A percentile compares a stretch with the other conserved stretches of the same genome.
These are phyloP conservation scores for Beta lomatogona DNA, from an alignment of 179 eudicot species.

Conservation along the genomic window DNA sequence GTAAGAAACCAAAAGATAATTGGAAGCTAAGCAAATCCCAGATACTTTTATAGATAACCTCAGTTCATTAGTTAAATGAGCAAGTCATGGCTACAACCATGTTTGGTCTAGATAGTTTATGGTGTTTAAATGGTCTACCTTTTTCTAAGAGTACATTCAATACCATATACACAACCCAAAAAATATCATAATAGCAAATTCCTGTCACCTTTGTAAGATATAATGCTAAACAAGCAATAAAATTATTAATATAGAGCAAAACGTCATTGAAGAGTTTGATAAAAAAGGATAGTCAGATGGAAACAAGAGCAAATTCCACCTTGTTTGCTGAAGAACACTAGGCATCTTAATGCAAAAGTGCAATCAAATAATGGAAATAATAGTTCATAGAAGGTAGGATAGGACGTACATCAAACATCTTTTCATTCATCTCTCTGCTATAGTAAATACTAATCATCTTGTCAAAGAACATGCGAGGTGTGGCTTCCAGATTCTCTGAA, in stretches of 20 bases:
- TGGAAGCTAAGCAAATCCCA: neutral
- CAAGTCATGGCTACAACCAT: neutral
- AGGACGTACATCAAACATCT: conserved; percentile 74
- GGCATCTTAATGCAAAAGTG: neutral
- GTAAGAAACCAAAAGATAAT: neutral
- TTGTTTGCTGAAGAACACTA: neutral
- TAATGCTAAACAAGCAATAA: neutral
- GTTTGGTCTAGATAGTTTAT: no score
- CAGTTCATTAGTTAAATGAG: conserved; percentile 6
- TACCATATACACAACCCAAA: neutral
- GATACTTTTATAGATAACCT: neutral
- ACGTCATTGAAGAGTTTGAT: conserved; percentile 1
- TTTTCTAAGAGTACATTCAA: neutral
- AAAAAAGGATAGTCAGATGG: conserved; percentile 16
- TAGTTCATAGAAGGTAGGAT: conserved; percentile 6
- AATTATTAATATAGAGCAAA: neutral
- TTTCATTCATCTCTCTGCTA: conserved; percentile 70
- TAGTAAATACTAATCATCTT: conserved; percentile 77
- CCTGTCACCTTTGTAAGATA: neutral
- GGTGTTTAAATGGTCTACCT: neutral
- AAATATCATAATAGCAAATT: neutral
- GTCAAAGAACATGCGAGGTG: conserved; percentile 84
- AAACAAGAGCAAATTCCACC: neutral
- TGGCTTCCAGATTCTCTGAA: conserved; percentile 75
- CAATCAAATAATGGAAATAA: neutral